Evolutionary conservation across 441 rosid genomes (phyloP), one percentile per base, ranked within the genome.

Genomic region (Gossypium schwendimanii): DNA sequence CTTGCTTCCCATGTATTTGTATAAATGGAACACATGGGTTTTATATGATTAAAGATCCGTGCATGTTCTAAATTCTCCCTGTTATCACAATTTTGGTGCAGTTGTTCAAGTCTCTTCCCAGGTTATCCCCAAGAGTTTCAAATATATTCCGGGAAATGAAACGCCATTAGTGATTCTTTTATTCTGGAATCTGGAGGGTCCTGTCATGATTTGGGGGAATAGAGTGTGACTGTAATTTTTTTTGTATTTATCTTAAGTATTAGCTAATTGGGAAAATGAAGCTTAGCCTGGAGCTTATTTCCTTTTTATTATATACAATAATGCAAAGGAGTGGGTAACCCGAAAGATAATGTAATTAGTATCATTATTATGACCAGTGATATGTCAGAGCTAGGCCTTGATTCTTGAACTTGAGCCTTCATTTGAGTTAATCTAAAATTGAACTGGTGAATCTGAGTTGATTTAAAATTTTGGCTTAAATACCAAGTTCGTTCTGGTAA

Each of bases 21-120:
- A 10, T 17, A 8, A n/a, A 45, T 44, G 53, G 10, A 39, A 39
- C 0, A 4, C 28, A 2, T 20, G 59, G 11, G 18, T 21, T 50
- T 39, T 55, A 31, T 67, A 26, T 50, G 36, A 33, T 70, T 31
- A 39, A 63, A 1, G 3, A 69, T 52, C 6, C 18, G 14, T 41
- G 14, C 41, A 33, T 23, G 41, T 26, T 39, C 8, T 24, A 57
- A 9, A 49, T 55, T 12, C 14, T 44, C 53, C 11, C 33, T 44
- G 10, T 44, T 20, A 28, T 71, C 20, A 49, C 74, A 28, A 65
- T 70, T 70, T 77, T 45, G 2, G 45, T 79, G 80, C 93, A 91
- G 97, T 53, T 92, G 76, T 90, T 88, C 77, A 91, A 88, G 81
- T 87, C 81, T 83, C 95, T 94, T 63, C 97, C 97, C 65, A 80